Evolutionary conservation across 768 basidiomycete genomes (phyloP).

Genomic region (Suillus plorans): DNA sequence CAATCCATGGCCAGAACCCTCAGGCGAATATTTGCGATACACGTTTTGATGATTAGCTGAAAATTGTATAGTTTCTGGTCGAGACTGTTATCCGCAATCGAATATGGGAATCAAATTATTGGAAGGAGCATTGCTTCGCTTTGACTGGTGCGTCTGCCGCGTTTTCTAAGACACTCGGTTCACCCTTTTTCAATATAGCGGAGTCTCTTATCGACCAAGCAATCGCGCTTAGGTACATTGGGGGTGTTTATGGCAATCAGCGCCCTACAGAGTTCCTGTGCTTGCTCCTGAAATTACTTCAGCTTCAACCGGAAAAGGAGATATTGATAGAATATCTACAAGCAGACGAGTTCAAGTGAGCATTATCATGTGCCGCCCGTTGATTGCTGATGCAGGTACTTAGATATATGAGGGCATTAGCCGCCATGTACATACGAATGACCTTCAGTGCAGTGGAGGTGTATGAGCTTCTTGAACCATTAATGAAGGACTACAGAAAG

Average conservation of each 20-base stretch:
- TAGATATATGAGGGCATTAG: constrained; percentile 92
- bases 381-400: constrained; percentile 2
- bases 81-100: constrained; percentile 96
- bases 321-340: constrained; percentile 92
- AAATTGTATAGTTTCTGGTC: constrained; percentile 70
- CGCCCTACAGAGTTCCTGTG: constrained; percentile 93
- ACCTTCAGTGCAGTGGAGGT: constrained; percentile 90
- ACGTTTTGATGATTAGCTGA: constrained; percentile 11
- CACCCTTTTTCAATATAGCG: constrained; percentile 45
- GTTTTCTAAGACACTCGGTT: constrained; percentile 3
- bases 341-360: constrained; percentile 98
- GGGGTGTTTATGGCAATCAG: constrained; percentile 95
- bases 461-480: constrained; percentile 89
- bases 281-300: constrained; percentile 88
- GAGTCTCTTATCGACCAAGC: constrained; percentile 94
- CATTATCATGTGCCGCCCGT: constrained; percentile 9
- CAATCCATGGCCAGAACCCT: constrained; percentile 97
- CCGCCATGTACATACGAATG: constrained; percentile 92
- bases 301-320: constrained; percentile 97
- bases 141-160: constrained; percentile 65
- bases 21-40: constrained; percentile 57
- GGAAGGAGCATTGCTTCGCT: constrained; percentile 99
- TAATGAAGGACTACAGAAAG: constrained; percentile 93
- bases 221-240: constrained; percentile 76
- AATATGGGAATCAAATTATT: constrained; percentile 92